Evolutionary conservation across 169 alveolate genomes (phyloP), one percentile per base, ranked within the genome.

Genomic region (Eimeria sp.): DNA sequence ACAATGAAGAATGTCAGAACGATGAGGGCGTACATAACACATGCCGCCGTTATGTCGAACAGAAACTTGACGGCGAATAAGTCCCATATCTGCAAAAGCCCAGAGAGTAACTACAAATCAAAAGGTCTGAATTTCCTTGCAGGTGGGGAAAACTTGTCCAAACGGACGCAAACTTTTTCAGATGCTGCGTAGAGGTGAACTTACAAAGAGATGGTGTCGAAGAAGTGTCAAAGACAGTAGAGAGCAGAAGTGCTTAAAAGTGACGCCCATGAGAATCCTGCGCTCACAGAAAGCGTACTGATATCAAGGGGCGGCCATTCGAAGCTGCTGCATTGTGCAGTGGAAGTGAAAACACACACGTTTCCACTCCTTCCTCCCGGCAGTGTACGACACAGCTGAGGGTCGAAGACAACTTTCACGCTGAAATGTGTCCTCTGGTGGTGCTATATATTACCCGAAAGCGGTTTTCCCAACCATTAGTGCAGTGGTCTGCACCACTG

Each of bases 251-350:
- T 62, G 93, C 18, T 58, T 87, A 13, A 87, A n/a, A 54, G 93
- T 87, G 66, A 87, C 80, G 52, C 93, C 93, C 46, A 33, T 87
- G 68, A 87, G 93, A 40, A 87, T 64, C 93, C 93, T 87, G 80
- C 74, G 74, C 37, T 6, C 54, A 87, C 91, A 58, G 54, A 82
- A 52, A 40, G 43, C 77, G 71, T 43, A 80, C 46, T 13, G 16
- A 52, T 18, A 46, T 6, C 40, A 49, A 56, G 25, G 23, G 25
- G n/a, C 13, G 11, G 40, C 66, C 66, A 33, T 46, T 13, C 20
- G 16, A 40, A 20, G 62, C 40, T 49, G 88, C 43, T 49, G 16
- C 66, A 77, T 14, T 40, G 33, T 49, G 87, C 78, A 30, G 46
- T 25, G 18, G 83, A 18, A 78, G 49, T 78, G 66, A 13, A 78